Evolutionary conservation across 192 early-diverging fungal genomes (phyloP).

Genomic region (Allomyces javanicus): DNA sequence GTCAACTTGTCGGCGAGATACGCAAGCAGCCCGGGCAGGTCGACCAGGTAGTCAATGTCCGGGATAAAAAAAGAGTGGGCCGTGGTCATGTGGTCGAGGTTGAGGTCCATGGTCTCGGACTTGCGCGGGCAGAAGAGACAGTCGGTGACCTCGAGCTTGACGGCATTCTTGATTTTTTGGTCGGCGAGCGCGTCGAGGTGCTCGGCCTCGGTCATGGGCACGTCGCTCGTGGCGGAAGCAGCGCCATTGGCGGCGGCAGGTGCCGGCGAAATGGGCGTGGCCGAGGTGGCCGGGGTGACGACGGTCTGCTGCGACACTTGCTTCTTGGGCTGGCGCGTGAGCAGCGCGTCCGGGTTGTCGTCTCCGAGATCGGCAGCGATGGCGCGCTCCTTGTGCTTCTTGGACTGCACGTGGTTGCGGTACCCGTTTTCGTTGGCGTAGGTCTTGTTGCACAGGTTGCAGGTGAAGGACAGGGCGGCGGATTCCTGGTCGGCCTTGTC

Average conservation of each 20-base stretch:
- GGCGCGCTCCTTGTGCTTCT: slow-evolving; percentile 73
- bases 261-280: background rate
- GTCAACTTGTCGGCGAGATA: slow-evolving; percentile 89
- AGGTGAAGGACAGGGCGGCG: slow-evolving; percentile 19
- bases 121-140: slow-evolving; percentile 82
- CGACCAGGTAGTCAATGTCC: slow-evolving; percentile 80
- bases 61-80: slow-evolving; percentile 91
- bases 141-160: slow-evolving; percentile 45
- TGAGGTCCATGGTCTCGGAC: slow-evolving; percentile 31
- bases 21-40: slow-evolving; percentile 67
- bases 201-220: slow-evolving; percentile 24
- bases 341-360: background rate
- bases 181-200: slow-evolving; percentile 53
- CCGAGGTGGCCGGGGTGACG: background rate
- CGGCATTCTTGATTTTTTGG: slow-evolving; percentile 52
- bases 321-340: background rate
- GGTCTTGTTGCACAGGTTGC: slow-evolving; percentile 35
- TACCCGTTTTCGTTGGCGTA: slow-evolving; percentile 69
- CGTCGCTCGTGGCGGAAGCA: background rate
- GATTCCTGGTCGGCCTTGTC: slow-evolving; percentile 22
- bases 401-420: slow-evolving; percentile 75
- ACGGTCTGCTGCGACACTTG: background rate
- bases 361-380: background rate
- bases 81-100: slow-evolving; percentile 73
- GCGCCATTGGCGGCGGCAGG: slow-evolving; percentile 1